A percentile compares a stretch with the other conserved stretches of the same genome.
Evolutionary conservation across 345 rosid species (phyloP).

Genomic region (Gossypium sturtianum): DNA sequence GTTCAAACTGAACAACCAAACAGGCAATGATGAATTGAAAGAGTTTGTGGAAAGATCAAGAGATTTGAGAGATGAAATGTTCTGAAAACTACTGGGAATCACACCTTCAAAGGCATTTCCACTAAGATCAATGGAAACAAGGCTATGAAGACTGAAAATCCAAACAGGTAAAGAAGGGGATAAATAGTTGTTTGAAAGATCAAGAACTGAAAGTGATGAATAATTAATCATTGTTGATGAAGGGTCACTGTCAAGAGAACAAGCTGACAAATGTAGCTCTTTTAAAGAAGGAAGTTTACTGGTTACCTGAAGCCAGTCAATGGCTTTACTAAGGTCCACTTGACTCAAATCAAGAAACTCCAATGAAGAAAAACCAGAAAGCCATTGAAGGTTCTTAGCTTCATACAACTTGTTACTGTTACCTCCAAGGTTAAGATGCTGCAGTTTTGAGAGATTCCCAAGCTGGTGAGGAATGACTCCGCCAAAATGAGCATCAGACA

Average conservation of each 20-base stretch:
- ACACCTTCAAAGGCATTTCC: background rate
- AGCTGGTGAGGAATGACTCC: conserved; percentile 23
- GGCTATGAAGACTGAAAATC: conserved; percentile 12
- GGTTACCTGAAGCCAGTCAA: conserved; percentile 8
- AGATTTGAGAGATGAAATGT: conserved; percentile 13
- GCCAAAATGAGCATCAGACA: conserved; percentile 15
- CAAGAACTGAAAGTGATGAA: conserved; percentile 21
- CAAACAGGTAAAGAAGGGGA: conserved; percentile 5
- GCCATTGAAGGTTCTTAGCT: conserved; percentile 21
- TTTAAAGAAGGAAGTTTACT: conserved; percentile 16
- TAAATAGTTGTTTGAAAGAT: conserved; percentile 3
- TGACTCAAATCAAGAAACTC: conserved; percentile 17
- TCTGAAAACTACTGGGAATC: background rate
- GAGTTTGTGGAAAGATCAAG: background rate
- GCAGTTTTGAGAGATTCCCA: conserved; percentile 25
- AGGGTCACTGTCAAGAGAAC: background rate
- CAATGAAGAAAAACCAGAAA: conserved; percentile 18
- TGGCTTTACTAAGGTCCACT: conserved; percentile 1
- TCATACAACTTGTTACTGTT: background rate
- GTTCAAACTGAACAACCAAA: conserved; percentile 15
- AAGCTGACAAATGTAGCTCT: conserved; percentile 10
- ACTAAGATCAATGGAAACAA: conserved; percentile 13
- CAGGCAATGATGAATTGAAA: conserved; percentile 14
- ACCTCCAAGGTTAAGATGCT: conserved; percentile 11
- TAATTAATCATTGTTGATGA: background rate